Percentiles rank a stretch among this genome's conserved stretches.
These are phyloP conservation scores for Zopfia rhizophila DNA, from an alignment of 2,329 filamentous ascomycete species.

Conservation along the genomic window DNA sequence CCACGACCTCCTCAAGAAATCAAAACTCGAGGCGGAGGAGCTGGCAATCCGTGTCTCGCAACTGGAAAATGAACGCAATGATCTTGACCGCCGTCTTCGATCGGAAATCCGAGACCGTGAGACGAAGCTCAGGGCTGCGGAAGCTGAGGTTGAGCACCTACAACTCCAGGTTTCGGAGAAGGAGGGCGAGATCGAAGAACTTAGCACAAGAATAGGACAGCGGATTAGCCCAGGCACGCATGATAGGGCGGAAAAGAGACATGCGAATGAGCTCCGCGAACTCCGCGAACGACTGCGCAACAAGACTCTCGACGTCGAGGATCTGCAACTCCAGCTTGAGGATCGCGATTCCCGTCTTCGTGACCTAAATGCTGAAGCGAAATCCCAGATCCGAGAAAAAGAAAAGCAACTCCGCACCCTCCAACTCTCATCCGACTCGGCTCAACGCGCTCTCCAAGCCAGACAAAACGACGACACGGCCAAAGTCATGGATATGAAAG, in stretches of 20 bases:
- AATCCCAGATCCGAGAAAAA: slow-evolving; percentile 31
- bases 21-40: slow-evolving; percentile 72
- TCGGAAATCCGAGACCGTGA: slow-evolving; percentile 27
- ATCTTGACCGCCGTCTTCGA: slow-evolving; percentile 25
- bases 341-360: slow-evolving; percentile 27
- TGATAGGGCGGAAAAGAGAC: slow-evolving; percentile 36
- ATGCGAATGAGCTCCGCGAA: slow-evolving; percentile 29
- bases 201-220: slow-evolving; percentile 38
- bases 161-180: slow-evolving; percentile 73
- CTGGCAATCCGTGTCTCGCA: slow-evolving; percentile 34
- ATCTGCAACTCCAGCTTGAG: slow-evolving; percentile 23
- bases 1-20: slow-evolving; percentile 69
- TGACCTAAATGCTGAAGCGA: slow-evolving; percentile 17
- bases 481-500: slow-evolving; percentile 42
- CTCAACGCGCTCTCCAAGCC: slow-evolving; percentile 42
- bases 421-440: slow-evolving; percentile 19
- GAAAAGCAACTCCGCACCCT: slow-evolving; percentile 40
- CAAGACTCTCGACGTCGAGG: slow-evolving; percentile 31
- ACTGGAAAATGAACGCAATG: slow-evolving; percentile 26
- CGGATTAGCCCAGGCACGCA: slow-evolving; percentile 21
- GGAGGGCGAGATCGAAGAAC: slow-evolving; percentile 61
- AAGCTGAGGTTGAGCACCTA: slow-evolving; percentile 64
- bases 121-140: slow-evolving; percentile 57
- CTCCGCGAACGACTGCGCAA: slow-evolving; percentile 29
- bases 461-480: slow-evolving; percentile 41